Evolutionary conservation across 1,284 basidiomycete species (phyloP), one percentile per base, ranked within the genome.

Genomic region (Papiliotrema nemorosa): DNA sequence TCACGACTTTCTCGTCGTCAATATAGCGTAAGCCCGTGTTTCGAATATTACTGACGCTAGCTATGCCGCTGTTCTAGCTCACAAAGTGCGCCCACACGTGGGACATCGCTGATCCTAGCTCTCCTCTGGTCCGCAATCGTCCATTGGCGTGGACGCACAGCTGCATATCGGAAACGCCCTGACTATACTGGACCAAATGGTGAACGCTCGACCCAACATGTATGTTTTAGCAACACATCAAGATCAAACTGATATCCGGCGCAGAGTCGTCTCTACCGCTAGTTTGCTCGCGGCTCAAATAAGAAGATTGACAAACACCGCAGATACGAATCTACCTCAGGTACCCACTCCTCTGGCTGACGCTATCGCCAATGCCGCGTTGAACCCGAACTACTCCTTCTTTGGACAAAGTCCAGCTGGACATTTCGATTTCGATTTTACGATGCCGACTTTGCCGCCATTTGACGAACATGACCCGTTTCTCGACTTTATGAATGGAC

Each of bases 1-100:
- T 16, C 41, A 43, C 26, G 41, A 43, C n/a, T 43, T 43, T 43
- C 41, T 43, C 41, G 24, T 43, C n/a, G 41, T 43, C 41, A 43
- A 43, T 20, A 43, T 43, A 27, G 41, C 41, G 41, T 43, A 26
- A 43, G 41, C 31, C 4, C 4, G 16, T 10, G 16, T 38, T 7
- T 7, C 12, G 36, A 38, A 13, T n/a, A 4, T 16, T 18, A 22
- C 41, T 29, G 5, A 43, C 16, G 6, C 5, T 27, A 43, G 41
- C 4, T 43, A 43, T 20, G 41, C 41, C 7, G 41, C 41, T 3
- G 41, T 43, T 3, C n/a, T 43, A 16, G 14, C 14, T 9, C 26
- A 22, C 41, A 43, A 43, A 26, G 41, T 43, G 18, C 14, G 24
- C 38, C 13, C 22, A 5, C 38, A 13, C 22, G 9, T 9, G n/a